Base-by-base conservation (phyloP, 75 land plant genomes). In the Adiantum capillusveneris region DNA sequence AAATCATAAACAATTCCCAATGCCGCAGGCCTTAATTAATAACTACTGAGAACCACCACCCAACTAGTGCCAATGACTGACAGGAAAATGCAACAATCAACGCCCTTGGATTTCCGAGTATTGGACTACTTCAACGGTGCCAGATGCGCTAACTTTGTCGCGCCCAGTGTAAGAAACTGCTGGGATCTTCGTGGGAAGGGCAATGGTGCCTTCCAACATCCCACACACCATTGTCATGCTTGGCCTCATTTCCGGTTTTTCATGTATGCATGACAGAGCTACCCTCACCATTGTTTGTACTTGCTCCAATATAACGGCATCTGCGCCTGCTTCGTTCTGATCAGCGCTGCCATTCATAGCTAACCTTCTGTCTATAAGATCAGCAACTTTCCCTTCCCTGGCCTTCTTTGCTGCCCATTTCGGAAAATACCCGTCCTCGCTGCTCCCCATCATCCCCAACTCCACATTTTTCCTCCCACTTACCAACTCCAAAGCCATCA, bases 401-500 rank as follows among this genome's bases (percentile, higher is more conserved):
- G 14, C 22, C 21, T 21, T 24, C 29, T 16, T 18, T 18, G 17
- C 2, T 2, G 63, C 63, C 63, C 53, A 43, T 13, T 9, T 51
- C 3, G 51, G 51, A 17, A 61, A 22, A 21, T 44, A 44, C 5
- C 13, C n/a, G 18, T 43, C 22, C 12, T 49, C 52, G 6, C 25
- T 16, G 16, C 16, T 24, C 52, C 13, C 12, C 25, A 6, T 49
- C 3, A 34, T 34, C 3, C 9, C 37, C 37, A 34, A 5, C 37
- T 54, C 37, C 1, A 14, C 18, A 42, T 39, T 54, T 42, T 41
- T 65, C 6, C 67, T 36, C n/a, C 67, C 58, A 36, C 59, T 22
- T 7, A 53, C 14, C 9, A 65, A 21, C 43, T 65, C 67, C 1
- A 65, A 39, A 26, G 54, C 59, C 43, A 56, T 29, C 60, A 66